These are phyloP conservation scores for Trichoderma aggressivum DNA, from an alignment of 2,329 filamentous ascomycete species.

Conservation along the genomic window DNA sequence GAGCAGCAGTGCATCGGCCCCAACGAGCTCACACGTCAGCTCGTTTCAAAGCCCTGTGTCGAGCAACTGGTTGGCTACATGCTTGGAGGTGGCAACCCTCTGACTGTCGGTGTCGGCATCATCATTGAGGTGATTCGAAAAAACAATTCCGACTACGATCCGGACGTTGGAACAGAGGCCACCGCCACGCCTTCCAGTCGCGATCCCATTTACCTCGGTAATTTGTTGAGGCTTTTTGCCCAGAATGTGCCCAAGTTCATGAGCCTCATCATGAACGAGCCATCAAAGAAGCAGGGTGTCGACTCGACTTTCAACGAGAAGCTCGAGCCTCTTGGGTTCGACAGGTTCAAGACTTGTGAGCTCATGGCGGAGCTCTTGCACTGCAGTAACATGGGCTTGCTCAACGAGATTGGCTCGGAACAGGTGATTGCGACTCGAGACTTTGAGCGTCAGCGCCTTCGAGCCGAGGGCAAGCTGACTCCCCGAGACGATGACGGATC, in stretches of 20 bases:
- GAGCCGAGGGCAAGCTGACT: conserved; percentile 68
- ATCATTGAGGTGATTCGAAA: conserved; percentile 98
- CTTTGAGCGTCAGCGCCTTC: conserved; percentile 73
- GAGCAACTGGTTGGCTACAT: conserved; percentile 85
- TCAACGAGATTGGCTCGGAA: conserved; percentile 90
- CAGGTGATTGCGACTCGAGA: conserved; percentile 79
- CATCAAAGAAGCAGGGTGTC: conserved; percentile 69
- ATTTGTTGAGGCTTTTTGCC: conserved; percentile 82
- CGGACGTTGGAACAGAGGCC: conserved; percentile 79
- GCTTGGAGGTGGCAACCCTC: conserved; percentile 86
- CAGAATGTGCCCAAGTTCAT: conserved; percentile 92
- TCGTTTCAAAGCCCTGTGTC: conserved; percentile 83
- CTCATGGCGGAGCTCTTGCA: conserved; percentile 96
- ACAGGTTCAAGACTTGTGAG: conserved; percentile 98
- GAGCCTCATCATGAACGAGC: conserved; percentile 77
- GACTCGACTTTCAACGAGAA: conserved; percentile 85
- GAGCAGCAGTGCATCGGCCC: conserved; percentile 98
- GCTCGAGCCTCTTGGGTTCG: conserved; percentile 93
- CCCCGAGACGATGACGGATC: conserved; percentile 40
- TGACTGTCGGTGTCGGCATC: conserved; percentile 95
- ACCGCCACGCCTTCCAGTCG: conserved; percentile 76
- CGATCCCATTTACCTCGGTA: conserved; percentile 94
- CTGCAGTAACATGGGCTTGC: conserved; percentile 95
- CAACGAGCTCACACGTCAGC: conserved; percentile 90
- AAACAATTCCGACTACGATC: conserved; percentile 98